Evolutionary conservation across 148 eudicot species (phyloP).

Genomic region (Rhododendron molle): DNA sequence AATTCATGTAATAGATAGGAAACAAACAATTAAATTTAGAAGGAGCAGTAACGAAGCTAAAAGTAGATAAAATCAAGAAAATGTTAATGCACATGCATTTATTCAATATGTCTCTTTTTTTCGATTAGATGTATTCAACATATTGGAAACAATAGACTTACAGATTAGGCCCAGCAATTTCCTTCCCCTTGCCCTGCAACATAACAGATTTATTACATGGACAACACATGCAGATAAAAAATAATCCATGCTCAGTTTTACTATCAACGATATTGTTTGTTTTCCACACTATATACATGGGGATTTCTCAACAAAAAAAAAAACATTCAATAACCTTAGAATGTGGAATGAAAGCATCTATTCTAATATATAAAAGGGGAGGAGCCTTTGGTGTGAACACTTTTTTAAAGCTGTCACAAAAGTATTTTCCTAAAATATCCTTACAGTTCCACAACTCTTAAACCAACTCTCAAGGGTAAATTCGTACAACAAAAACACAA

Average conservation of each 20-base stretch:
- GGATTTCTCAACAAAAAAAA: neutral
- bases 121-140: neutral
- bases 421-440: neutral
- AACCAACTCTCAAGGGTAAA: neutral
- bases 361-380: no score
- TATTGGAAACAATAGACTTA: neutral
- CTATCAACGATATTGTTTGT: neutral
- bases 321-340: neutral
- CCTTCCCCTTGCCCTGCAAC: conserved; percentile 3
- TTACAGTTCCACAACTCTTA: neutral
- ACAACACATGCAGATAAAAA: neutral
- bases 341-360: neutral
- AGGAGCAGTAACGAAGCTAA: neutral
- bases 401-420: neutral
- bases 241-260: neutral
- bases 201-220: neutral
- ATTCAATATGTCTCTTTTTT: neutral
- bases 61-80: neutral
- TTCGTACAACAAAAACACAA: neutral
- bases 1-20: neutral
- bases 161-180: neutral
- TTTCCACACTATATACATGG: neutral
- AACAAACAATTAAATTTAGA: neutral
- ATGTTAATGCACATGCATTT: neutral
- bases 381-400: no score